phyloP scores from a whole-genome alignment of 176 grass and related monocot genomes.

The Coix lacrymajobi region DNA sequence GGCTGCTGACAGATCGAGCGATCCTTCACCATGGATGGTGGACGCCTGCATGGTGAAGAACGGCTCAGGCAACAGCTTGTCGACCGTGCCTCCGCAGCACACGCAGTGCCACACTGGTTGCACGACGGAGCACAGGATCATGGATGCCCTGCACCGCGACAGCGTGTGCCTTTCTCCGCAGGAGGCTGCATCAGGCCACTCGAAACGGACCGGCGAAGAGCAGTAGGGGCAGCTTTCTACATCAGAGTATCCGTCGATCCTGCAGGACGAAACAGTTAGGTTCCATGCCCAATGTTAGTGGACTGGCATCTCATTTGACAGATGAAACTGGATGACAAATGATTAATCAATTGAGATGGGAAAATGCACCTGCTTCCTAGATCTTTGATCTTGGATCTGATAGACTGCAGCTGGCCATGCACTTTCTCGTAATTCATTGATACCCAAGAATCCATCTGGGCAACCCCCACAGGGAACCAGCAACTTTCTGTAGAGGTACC shows the following conservation, averaged over 20 bases:
- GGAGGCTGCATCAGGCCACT: slow-evolving; percentile 44
- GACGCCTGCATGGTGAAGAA: slow-evolving; percentile 44
- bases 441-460: slow-evolving; percentile 72
- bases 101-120: slow-evolving; percentile 62
- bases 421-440: slow-evolving; percentile 29
- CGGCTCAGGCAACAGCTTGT: slow-evolving; percentile 36
- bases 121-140: slow-evolving; percentile 49
- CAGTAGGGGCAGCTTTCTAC: slow-evolving; percentile 66
- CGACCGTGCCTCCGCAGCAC: slow-evolving; percentile 49
- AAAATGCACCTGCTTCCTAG: slow-evolving; percentile 48
- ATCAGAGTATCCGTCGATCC: slow-evolving; percentile 35
- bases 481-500: slow-evolving; percentile 14
- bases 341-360: background rate
- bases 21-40: slow-evolving; percentile 3
- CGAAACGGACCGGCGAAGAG: slow-evolving; percentile 45
- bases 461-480: slow-evolving; percentile 54
- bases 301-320: background rate
- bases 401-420: slow-evolving; percentile 36
- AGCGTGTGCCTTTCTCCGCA: slow-evolving; percentile 61
- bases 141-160: slow-evolving; percentile 49
- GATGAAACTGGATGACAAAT: background rate
- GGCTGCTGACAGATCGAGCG: background rate
- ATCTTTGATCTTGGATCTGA: slow-evolving; percentile 46
- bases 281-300: background rate
- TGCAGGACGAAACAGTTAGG: slow-evolving; percentile 9